Base-by-base conservation (phyloP, 768 basidiomycete species). In the Cytidiella melzeri region DNA sequence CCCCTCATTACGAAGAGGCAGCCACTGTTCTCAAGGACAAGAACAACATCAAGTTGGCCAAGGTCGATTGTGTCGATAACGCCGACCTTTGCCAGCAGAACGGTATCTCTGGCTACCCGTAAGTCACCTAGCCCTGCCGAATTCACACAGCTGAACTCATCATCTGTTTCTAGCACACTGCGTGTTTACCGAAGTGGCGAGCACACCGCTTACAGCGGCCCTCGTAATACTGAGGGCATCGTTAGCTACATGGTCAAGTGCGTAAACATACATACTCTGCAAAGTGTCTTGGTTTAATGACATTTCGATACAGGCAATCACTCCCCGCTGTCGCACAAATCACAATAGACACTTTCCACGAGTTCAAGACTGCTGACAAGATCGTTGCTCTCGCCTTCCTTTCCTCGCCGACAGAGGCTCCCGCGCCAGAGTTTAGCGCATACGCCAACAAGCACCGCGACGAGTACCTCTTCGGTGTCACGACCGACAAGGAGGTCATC, bases 51-150 rank as follows among this genome's bases (percentile, higher is more conserved):
- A 87, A 87, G 66, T 69, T 99, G 46, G 93, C 93, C 57, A 95
- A 97, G 65, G 94, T 98, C 44, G 92, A 98, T 74, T 98, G 95
- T 67, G 95, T 96, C 40, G 93, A 90, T 55, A 76, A 98, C 61
- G 81, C 86, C 21, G 93, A 95, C 47, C 79, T 99, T 25, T 99
- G 96, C 70, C 84, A 89, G 64, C 61, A 77, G 43, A 84, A 93
- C 50, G 93, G 87, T 37, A 79, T 99, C 39, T 82, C 85, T 65
- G 95, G 95, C 13, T 99, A 99, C 72, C 93, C 93, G 92, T 93
- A 60, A 61, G 91, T 73, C 5, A 5, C 23, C 10, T 13, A 41
- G 15, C 12, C 15, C n/a, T 12, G 1, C 39, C 18, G 21, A 12
- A 24, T 42, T n/a, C 40, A 20, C 6, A 15, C 30, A 15, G 9